Base-by-base conservation (phyloP, 495 filamentous ascomycete genomes). In the Sabuloglossum arenarium region DNA sequence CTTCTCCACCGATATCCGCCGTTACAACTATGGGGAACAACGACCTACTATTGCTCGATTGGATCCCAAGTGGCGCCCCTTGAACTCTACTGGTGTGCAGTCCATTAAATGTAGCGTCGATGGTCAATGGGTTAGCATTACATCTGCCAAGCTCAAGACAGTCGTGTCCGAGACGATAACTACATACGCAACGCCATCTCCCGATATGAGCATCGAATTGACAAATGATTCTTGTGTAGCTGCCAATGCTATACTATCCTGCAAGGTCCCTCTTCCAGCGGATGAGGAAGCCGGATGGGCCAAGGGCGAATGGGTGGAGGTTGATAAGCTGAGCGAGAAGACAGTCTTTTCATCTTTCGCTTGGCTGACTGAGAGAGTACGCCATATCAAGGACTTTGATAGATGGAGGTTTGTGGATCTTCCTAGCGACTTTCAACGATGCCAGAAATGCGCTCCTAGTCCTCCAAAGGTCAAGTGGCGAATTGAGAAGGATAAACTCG, bases 1-100 rank as follows among this genome's bases (percentile, higher is more conserved):
- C 16, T 85, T 89, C 61, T 73, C 81, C 0, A 54, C 70, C 6
- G 68, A 77, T 8, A 73, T 70, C 47, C 60, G 69, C 1, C 69
- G 74, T 6, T 66, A 79, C 4, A 67, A 77, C 16, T 70, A 71
- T 14, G 76, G 82, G 34, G 75, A 80, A 52, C 58, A 68, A 45
- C 73, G 84, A 23, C 57, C 62, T 11, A 62, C 71, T 0, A 59
- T 80, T 47, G 71, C 78, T 6, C 66, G 61, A 25, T 61, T 80
- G 10, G 45, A 24, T 4, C 31, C 23, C 0, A 12, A 4, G 6
- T 59, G 58, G 53, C 53, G 51, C 25, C 61, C 61, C 50, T 57
- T 57, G 8, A 46, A 61, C 27, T 34, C 45, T 25, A 24, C 32
- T 14, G 30, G 16, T 10, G 19, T 31, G 0, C 11, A 57, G 37